A percentile compares a stretch with the other conserved stretches of the same genome.
phyloP scores from a whole-genome alignment of 768 basidiomycete genomes.

The Lactarius trivialis region DNA sequence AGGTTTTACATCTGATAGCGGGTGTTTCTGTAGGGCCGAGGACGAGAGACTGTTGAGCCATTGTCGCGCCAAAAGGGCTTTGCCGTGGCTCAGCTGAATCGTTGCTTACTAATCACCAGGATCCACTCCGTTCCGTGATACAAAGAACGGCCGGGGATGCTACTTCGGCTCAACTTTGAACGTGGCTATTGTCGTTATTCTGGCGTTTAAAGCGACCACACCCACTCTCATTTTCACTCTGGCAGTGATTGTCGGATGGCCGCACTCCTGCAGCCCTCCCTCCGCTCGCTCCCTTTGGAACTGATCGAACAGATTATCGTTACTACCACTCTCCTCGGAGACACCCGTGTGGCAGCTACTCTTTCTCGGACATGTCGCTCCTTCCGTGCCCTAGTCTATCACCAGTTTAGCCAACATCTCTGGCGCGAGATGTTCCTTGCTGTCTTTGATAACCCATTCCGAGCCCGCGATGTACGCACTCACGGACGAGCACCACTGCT shows the following conservation, averaged over 20 bases:
- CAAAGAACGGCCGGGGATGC: no score
- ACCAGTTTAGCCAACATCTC: constrained; percentile 30
- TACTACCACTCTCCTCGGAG: constrained; percentile 24
- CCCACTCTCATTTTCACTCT: accelerated
- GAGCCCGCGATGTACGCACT: background rate
- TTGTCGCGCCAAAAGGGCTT: background rate
- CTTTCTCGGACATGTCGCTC: constrained; percentile 32
- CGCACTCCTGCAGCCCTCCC: background rate
- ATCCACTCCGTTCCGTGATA: background rate
- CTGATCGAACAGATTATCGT: constrained; percentile 33
- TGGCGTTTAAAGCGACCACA: background rate
- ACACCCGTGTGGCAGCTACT: constrained; percentile 28
- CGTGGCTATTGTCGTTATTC: no score
- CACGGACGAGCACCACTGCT: background rate
- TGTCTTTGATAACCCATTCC: constrained; percentile 32
- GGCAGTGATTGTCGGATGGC: background rate
- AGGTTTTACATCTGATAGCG: background rate
- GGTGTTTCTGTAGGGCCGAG: background rate
- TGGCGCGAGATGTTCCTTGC: constrained; percentile 36
- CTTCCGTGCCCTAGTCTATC: constrained; percentile 30
- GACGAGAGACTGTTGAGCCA: background rate
- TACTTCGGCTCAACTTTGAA: no score
- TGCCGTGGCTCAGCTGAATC: background rate
- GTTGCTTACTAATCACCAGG: background rate
- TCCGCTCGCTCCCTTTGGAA: constrained; percentile 29